Conservation (phyloP, 2,329 filamentous ascomycete genomes). For the Anisogramma anomala region DNA sequence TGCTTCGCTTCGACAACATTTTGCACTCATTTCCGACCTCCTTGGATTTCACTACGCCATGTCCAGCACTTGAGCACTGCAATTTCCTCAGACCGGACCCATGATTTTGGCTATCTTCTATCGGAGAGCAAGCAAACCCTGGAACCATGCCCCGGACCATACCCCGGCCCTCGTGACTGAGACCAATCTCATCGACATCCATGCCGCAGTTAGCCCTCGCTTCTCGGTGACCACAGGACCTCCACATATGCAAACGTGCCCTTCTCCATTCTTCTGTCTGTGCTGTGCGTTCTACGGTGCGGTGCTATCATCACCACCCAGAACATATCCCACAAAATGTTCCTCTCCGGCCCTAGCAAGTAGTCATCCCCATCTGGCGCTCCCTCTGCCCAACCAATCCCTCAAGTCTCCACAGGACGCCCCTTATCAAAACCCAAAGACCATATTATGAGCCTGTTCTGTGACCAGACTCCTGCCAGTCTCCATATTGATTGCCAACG, state of each 20-base stretch:
- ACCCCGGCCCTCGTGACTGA: not conserved
- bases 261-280: not conserved
- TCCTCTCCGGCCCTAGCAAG: too few relatives aligned
- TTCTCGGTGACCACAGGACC: not conserved
- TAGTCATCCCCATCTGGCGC: constrained; percentile 2
- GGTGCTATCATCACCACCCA: too few relatives aligned
- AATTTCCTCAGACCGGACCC: too few relatives aligned
- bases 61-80: too few relatives aligned
- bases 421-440: not conserved
- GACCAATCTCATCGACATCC: not conserved
- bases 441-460: not conserved
- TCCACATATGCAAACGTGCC: not conserved
- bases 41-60: too few relatives aligned
- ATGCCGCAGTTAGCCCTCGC: not conserved
- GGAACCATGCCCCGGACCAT: not conserved
- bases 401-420: not conserved
- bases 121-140: not conserved
- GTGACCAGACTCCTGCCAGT: not conserved
- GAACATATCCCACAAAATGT: not conserved
- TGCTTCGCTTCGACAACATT: too few relatives aligned
- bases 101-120: constrained; percentile 9
- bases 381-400: not conserved
- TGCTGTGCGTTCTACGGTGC: not conserved
- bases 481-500: not conserved
- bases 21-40: too few relatives aligned